Base-by-base conservation (phyloP, 257 asterid genomes). In the Petunia axillaris region DNA sequence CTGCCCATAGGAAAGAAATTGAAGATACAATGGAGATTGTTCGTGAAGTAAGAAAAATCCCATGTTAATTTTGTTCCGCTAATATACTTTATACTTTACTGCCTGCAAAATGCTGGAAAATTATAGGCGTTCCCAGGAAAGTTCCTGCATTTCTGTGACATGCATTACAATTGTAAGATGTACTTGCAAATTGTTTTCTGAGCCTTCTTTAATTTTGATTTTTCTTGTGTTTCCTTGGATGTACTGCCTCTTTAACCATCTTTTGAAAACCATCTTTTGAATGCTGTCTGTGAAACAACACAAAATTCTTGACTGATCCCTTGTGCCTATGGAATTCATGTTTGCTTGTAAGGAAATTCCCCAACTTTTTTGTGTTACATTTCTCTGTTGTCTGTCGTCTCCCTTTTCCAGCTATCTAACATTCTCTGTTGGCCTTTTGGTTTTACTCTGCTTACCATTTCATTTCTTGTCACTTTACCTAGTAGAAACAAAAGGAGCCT, bases 1-100 rank as follows among this genome's bases (percentile, higher is more conserved):
- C 97, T 64, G 97, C 99, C 64, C 98, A 96, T 75, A 88, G 99
- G 63, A 96, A 93, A 85, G 96, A 94, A 91, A 94, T 96, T 38
- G 98, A 94, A 88, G 99, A 96, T 82, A 96, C 99, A 68, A 93
- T 96, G 98, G 99, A 96, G 91, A 96, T 94, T 78, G 99, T 96
- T 84, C 97, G 99, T 76, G 99, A 96, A 85, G 99, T 92, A 86
- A 87, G 89, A 82, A 25, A 40, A 85, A 11, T 40, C 52, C 53
- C 6, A 66, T 66, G 75, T 65, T 39, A 0, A 13, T 65, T 39
- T 65, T 65, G 25, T 39, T 64, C 50, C 11, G 46, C 43, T 64
- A 64, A 64, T 59, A 39, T 59, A 14, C 64, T 11, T 40, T 13
- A 39, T 39, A 11, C 1, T 65, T 65, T 65, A 14, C 50, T 65